These are phyloP conservation scores for Orbilia brochopaga DNA, from an alignment of 2,329 filamentous ascomycete species.

Conservation along the genomic window DNA sequence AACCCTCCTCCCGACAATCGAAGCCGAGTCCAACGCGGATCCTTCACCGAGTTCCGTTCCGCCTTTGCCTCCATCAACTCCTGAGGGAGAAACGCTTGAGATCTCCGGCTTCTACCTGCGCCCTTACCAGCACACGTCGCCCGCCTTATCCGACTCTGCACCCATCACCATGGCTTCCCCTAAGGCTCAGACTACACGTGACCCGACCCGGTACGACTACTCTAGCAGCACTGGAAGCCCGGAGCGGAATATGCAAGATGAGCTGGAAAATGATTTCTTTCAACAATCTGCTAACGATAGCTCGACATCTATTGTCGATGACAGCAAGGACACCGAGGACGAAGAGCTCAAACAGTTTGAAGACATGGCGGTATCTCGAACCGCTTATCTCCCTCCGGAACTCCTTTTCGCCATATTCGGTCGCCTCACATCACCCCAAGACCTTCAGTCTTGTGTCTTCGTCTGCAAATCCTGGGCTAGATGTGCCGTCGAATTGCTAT, in stretches of 20 bases:
- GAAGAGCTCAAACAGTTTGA: slow-evolving; percentile 53
- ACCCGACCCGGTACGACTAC: slow-evolving; percentile 49
- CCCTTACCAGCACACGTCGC: slow-evolving; percentile 4
- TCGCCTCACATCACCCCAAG: slow-evolving; percentile 75
- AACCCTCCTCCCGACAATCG: slow-evolving; percentile 34
- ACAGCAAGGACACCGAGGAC: slow-evolving; percentile 48
- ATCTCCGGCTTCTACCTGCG: slow-evolving; percentile 16
- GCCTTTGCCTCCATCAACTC: slow-evolving; percentile 24
- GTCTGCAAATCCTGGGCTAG: slow-evolving; percentile 93
- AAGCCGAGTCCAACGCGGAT: slow-evolving; percentile 26
- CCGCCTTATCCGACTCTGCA: slow-evolving; percentile 6
- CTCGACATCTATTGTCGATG: slow-evolving; percentile 53
- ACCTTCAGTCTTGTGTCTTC: slow-evolving; percentile 86
- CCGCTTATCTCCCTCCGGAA: slow-evolving; percentile 88
- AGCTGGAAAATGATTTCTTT: slow-evolving; percentile 53
- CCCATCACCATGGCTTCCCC: slow-evolving; percentile 50
- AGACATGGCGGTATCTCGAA: slow-evolving; percentile 54
- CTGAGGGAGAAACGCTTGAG: slow-evolving; percentile 39
- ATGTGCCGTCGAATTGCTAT: slow-evolving; percentile 89
- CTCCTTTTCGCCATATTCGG: slow-evolving; percentile 92
- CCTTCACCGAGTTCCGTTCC: slow-evolving; percentile 33
- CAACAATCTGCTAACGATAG: slow-evolving; percentile 53
- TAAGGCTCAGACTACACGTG: slow-evolving; percentile 39
- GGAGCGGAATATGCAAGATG: slow-evolving; percentile 53
- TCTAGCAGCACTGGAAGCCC: slow-evolving; percentile 54